phyloP scores from a whole-genome alignment of 164 flowering plant genomes.

The Sedum album region DNA sequence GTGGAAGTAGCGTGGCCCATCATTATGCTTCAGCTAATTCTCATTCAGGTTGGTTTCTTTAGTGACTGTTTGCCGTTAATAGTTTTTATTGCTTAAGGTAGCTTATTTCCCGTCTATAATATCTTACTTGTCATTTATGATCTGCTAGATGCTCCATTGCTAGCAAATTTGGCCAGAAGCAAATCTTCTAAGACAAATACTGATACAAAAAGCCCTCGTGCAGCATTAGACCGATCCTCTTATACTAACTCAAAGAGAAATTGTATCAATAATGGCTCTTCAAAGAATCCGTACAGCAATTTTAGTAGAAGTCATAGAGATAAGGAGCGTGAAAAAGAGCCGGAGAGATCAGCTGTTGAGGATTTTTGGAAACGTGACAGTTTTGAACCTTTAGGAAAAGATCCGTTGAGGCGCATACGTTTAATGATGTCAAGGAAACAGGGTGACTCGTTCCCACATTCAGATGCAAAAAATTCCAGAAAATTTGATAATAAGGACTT shows the following conservation, averaged over 20 bases:
- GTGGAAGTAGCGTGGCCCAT: slow-evolving; percentile 17
- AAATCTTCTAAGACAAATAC: slow-evolving; percentile 25
- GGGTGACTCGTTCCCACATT: slow-evolving; percentile 33
- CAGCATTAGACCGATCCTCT: slow-evolving; percentile 37
- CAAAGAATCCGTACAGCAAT: slow-evolving; percentile 62
- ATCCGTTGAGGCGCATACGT: slow-evolving; percentile 43
- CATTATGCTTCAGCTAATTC: slow-evolving; percentile 15
- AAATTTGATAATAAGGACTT: slow-evolving; percentile 16
- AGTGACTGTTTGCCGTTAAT: neutral
- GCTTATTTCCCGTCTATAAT: neutral
- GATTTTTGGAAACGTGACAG: slow-evolving; percentile 49
- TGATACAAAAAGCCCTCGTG: slow-evolving; percentile 44
- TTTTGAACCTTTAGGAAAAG: slow-evolving; percentile 36
- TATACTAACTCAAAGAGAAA: slow-evolving; percentile 47
- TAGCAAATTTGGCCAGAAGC: slow-evolving; percentile 7
- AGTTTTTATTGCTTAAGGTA: neutral
- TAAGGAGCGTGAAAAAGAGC: slow-evolving; percentile 54
- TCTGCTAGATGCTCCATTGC: neutral
- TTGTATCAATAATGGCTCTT: slow-evolving; percentile 55
- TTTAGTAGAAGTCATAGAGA: slow-evolving; percentile 63
- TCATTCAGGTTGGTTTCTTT: slow-evolving; percentile 24
- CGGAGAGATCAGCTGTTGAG: slow-evolving; percentile 18
- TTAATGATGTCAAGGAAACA: slow-evolving; percentile 52
- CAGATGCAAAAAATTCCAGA: slow-evolving; percentile 22
- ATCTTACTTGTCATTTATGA: neutral